Evolutionary conservation across 208 protist genomes (phyloP).

Genomic region (Crithidia thermophila): DNA sequence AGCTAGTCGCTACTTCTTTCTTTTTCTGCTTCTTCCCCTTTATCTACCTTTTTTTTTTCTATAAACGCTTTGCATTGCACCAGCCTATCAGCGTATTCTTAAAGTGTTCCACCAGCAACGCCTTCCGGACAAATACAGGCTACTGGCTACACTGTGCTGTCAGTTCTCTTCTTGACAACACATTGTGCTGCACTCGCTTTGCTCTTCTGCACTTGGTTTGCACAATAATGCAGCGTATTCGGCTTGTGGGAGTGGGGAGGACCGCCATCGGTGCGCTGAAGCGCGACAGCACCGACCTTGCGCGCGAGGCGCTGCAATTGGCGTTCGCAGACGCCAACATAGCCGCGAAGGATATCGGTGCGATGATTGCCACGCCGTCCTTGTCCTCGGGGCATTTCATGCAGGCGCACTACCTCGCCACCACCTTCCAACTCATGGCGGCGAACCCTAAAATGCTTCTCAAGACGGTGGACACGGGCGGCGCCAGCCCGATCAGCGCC

Average conservation of each 20-base stretch:
- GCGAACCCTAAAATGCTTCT: slow-evolving; percentile 48
- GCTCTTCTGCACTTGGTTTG: neutral
- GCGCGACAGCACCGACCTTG: slow-evolving; percentile 41
- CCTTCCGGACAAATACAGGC: too few species aligned
- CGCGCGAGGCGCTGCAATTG: slow-evolving; percentile 44
- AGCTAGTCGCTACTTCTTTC: too few species aligned
- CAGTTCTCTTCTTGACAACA: neutral
- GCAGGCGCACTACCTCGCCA: slow-evolving; percentile 74
- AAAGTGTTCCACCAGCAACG: too few species aligned
- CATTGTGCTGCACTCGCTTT: too few species aligned
- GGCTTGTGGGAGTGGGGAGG: slow-evolving; percentile 56
- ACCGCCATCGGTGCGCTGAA: slow-evolving; percentile 57
- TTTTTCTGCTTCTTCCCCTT: too few species aligned
- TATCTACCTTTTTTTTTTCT: neutral
- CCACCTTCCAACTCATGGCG: slow-evolving; percentile 37
- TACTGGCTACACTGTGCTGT: too few species aligned
- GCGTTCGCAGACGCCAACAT: slow-evolving; percentile 62
- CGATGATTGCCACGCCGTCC: slow-evolving; percentile 79
- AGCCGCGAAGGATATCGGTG: slow-evolving; percentile 49
- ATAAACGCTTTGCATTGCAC: neutral
- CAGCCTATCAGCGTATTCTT: too few species aligned
- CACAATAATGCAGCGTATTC: slow-evolving; percentile 29
- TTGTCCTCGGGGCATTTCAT: slow-evolving; percentile 75
- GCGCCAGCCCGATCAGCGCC: slow-evolving; percentile 66
- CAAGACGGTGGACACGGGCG: slow-evolving; percentile 73